Percentiles rank a stretch among this genome's conserved stretches.
These are phyloP conservation scores for Aureobasidium leucospermi DNA, from an alignment of 2,329 filamentous ascomycete species.

Conservation along the genomic window DNA sequence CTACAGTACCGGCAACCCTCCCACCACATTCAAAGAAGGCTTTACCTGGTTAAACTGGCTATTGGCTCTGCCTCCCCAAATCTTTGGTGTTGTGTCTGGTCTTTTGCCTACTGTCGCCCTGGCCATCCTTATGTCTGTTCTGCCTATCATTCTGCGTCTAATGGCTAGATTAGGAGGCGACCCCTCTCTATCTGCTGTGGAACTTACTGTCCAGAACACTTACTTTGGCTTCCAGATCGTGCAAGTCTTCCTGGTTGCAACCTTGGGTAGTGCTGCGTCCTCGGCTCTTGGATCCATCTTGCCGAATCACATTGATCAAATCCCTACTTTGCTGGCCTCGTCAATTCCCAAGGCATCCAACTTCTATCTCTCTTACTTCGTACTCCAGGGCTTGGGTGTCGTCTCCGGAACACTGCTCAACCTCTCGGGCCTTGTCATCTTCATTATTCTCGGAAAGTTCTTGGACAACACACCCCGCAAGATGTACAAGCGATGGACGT, in stretches of 20 bases:
- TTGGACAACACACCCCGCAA: constrained; percentile 72
- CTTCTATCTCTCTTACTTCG: constrained; percentile 92
- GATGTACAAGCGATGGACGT: constrained; percentile 71
- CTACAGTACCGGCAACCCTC: not conserved
- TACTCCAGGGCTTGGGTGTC: constrained; percentile 80
- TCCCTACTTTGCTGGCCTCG: constrained; percentile 25
- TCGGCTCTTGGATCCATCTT: constrained; percentile 58
- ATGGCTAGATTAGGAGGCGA: constrained; percentile 75
- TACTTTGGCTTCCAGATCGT: constrained; percentile 89
- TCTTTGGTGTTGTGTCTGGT: constrained; percentile 77
- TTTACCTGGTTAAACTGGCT: constrained; percentile 63
- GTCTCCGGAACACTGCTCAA: constrained; percentile 70
- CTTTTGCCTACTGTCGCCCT: constrained; percentile 74
- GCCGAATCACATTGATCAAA: constrained; percentile 47
- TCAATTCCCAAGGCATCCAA: constrained; percentile 73
- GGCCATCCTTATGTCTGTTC: constrained; percentile 75
- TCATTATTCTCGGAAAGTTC: constrained; percentile 65
- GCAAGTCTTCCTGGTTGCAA: constrained; percentile 85
- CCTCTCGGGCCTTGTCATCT: constrained; percentile 63
- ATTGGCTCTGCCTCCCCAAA: constrained; percentile 57
- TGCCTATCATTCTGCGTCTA: constrained; percentile 74
- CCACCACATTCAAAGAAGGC: constrained; percentile 7
- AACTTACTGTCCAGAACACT: constrained; percentile 82
- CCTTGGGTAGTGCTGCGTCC: constrained; percentile 72
- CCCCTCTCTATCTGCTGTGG: constrained; percentile 70